Evolutionary conservation across 2,329 filamentous ascomycete genomes (phyloP), one percentile per base, ranked within the genome.

Genomic region (Aspergillus sergii): DNA sequence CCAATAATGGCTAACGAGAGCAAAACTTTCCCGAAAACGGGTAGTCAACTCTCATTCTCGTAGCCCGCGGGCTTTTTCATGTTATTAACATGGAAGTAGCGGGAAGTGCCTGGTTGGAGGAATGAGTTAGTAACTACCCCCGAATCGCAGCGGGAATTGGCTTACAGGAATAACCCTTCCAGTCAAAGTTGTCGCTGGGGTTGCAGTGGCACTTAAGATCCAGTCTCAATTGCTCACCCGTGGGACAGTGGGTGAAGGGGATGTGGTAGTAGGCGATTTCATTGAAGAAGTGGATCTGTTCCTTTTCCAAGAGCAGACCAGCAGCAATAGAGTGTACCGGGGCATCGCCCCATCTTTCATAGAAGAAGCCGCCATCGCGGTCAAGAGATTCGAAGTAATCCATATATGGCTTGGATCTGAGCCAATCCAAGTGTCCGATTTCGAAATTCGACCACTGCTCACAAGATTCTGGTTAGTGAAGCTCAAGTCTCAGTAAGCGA

Each of bases 191-290:
- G 64, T 98, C 92, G 74, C 90, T 89, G 9, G 95, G 94, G 75
- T 99, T 93, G 82, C 95, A 99, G 79, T 94, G 91, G 80, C 95
- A 99, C 77, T 92, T 94, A 69, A 94, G 88, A 69, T 97, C 90
- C 60, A 94, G 79, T 68, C 94, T 88, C 59, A 86, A 88, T 81
- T 97, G 86, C 80, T 98, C 93, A 60, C 91, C 91, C 0, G 93
- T 97, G 2, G 95, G 95, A 80, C 95, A 99, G 80, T 99, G 95
- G 5, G 94, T 98, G 78, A 99, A 99, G 26, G 95, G 95, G 28
- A 97, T 91, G 77, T 99, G 95, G 80, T 93, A 97, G 81, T 99
- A 99, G 64, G 92, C 94, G 73, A 99, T 99, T 75, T 99, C 94
- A 79, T 99, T 92, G 84, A 98, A 99, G 84, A 99, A 99, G 79